Base-by-base conservation (phyloP, 2,329 filamentous ascomycete genomes). In the Cladophialophora yegresii region DNA sequence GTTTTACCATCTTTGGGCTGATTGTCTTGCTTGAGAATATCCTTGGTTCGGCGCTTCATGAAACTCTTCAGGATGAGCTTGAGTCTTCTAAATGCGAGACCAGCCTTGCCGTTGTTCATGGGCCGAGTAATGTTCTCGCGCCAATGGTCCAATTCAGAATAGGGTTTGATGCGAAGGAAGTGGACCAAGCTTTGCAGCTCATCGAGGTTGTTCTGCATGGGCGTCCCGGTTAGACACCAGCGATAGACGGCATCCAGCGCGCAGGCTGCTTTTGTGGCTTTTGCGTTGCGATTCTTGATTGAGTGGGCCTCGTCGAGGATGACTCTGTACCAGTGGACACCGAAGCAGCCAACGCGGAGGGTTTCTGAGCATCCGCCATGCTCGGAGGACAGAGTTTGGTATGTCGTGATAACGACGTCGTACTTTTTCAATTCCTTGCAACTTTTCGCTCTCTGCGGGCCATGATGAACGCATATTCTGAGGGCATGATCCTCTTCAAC, bases 1-100 rank as follows among this genome's bases (percentile, higher is more conserved):
- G 77, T 77, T 0, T 71, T 76, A 62, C 76, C 77, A 40, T 75
- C 77, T 28, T 64, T 89, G 87, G 43, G 90, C 90, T 28, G 90
- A 88, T 65, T 91, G 91, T 91, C 91, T 71, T 92, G 84, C 77
- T 95, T 96, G 66, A 99, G 80, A n/a, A 99, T 91, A 23, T 96
- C 92, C 77, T 99, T 99, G 8, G 93, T 98, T 49, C 95, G 87
- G n/a, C 95, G 88, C 80, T 98, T 96, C 95, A 99, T 99, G 79
- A 96, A 96, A 61, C 92, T 93, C 61, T 90, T 89, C 3, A 99
- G 81, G 66, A 96, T 87, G 62, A 89, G 87, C 70, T 96, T 92
- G 33, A 99, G 81, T 51, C 95, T 86, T 57, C 88, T 85, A 75
- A 99, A 96, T 16, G 95, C 93, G 63, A 98, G 84, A 60, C 93